Percentiles rank a stretch among this genome's conserved stretches.
These are phyloP conservation scores for Endothia cerciana DNA, from an alignment of 2,329 filamentous ascomycete genomes.

Conservation along the genomic window DNA sequence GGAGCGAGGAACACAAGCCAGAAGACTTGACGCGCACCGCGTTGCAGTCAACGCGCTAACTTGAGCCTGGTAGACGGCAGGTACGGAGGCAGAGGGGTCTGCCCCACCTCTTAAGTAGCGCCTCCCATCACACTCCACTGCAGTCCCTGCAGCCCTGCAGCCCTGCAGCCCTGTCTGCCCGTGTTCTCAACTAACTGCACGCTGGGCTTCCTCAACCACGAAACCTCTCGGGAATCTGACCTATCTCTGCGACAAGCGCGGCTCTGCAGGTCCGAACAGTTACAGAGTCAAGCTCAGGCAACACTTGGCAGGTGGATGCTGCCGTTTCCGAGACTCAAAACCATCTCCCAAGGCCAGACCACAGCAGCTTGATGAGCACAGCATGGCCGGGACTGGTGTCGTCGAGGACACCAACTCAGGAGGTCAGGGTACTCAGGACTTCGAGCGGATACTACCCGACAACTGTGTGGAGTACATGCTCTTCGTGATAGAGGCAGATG, in stretches of 20 bases:
- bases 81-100: background rate
- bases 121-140: background rate
- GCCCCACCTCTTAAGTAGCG: background rate
- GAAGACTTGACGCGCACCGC: background rate
- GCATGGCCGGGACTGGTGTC: conserved; percentile 1
- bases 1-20: background rate
- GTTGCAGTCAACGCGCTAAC: conserved; percentile 4
- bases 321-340: background rate
- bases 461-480: conserved; percentile 86
- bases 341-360: background rate
- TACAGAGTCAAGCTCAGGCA: background rate
- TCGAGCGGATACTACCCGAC: conserved; percentile 63
- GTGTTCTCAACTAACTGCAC: background rate
- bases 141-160: background rate
- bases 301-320: background rate
- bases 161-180: background rate
- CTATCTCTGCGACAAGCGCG: background rate
- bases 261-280: background rate
- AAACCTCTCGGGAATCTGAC: background rate
- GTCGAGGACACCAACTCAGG: conserved; percentile 34
- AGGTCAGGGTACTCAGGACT: conserved; percentile 36
- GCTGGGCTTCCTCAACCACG: background rate
- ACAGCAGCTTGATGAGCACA: background rate
- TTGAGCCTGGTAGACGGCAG: background rate
- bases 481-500: conserved; percentile 66